Base-by-base conservation (phyloP, 495 filamentous ascomycete species). In the Cetradonia linearis region DNA sequence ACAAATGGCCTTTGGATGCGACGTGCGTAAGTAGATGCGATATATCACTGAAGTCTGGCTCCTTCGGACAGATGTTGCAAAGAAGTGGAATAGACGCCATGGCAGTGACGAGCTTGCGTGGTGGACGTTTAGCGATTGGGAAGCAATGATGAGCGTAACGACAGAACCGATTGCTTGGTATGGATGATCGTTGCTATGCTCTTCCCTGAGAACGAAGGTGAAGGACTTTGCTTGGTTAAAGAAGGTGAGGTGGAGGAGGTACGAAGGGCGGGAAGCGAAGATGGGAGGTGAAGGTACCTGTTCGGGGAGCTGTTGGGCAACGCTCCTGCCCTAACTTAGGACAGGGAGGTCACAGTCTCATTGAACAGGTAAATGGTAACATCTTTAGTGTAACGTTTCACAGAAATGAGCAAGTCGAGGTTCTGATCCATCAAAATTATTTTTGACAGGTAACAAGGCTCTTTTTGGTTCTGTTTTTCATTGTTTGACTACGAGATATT, bases 11-110 rank as follows among this genome's bases (percentile, higher is more conserved):
- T 67, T 95, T 95, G 55, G 89, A 95, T 28, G 83, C 78, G 20
- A 94, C 78, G 66, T 96, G 91, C 36, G 91, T 96, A 60, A 96
- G 78, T 28, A 95, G 76, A 66, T 95, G 91, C 18, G 90, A 94
- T 36, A 88, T 72, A 68, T 96, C 91, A 55, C 89, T 93, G 72
- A 95, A 96, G 42, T 68, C 74, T 13, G 88, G 87, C 57, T 78
- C 81, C 64, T 86, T 86, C 7, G 84, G 83, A 70, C 91, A 96
- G 64, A 92, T 82, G 60, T 74, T 85, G 80, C 91, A 96, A 63
- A 78, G 72, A 31, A 95, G 80, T 47, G 83, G 80, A 63, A 89
- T 79, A 28, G 66, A 63, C 64, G 73, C 71, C 78, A 81, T 80
- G 56, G 65, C 72, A 65, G 66, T 59, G 58, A 55, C 60, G 58